Conservation (phyloP, 1,284 basidiomycete species). For the Vanrija pseudolonga region DNA sequence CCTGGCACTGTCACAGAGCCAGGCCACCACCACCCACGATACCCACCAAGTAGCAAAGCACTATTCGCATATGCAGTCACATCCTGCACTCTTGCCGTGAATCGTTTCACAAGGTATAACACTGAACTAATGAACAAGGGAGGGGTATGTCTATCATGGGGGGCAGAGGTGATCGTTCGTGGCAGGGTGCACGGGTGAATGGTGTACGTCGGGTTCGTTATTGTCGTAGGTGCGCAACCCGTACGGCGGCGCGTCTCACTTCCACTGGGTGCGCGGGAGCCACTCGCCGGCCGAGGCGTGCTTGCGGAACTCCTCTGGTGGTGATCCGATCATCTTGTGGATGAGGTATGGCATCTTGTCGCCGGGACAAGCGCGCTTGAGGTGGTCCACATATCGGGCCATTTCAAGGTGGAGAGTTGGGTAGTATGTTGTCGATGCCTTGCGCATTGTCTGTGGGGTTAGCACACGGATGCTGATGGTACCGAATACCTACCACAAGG, state of each 20-base stretch:
- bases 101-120: neutral
- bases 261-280: constrained; percentile 7
- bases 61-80: constrained; percentile 6
- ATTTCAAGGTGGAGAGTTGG: constrained; percentile 87
- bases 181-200: too few species aligned
- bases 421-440: constrained; percentile 88
- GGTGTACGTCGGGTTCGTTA: too few species aligned
- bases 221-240: too few species aligned
- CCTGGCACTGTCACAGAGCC: too few species aligned
- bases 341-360: constrained; percentile 43
- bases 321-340: constrained; percentile 42
- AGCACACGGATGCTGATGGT: neutral
- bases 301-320: constrained; percentile 33
- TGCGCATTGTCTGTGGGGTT: constrained; percentile 70
- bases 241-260: neutral
- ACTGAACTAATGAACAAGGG: neutral
- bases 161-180: neutral
- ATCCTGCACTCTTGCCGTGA: neutral
- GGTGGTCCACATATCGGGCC: constrained; percentile 70
- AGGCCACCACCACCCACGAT: neutral
- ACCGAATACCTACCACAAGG: constrained; percentile 40
- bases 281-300: constrained; percentile 13
- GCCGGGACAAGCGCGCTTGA: constrained; percentile 38
- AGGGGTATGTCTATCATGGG: neutral
- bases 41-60: constrained; percentile 4